A percentile compares a stretch with the other conserved stretches of the same genome.
These are phyloP conservation scores for Cladosporium velox DNA, from an alignment of 2,329 filamentous ascomycete genomes.

Conservation along the genomic window DNA sequence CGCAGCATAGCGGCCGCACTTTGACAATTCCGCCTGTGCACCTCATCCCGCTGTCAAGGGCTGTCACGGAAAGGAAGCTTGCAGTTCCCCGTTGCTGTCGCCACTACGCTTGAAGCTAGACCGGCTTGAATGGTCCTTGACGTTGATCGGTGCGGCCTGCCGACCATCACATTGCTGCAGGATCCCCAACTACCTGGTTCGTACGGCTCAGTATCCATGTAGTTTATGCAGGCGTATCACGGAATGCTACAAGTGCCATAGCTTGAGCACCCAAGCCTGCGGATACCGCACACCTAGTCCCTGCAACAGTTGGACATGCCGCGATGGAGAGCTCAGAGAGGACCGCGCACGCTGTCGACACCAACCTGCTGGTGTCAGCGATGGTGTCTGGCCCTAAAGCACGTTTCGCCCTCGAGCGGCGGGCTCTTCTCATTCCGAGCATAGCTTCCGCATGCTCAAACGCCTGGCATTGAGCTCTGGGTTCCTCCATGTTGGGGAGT, in stretches of 20 bases:
- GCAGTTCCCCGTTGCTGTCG: conserved; percentile 5
- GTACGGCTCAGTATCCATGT: background rate
- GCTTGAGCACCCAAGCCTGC: background rate
- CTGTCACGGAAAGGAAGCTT: conserved; percentile 12
- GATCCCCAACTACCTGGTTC: conserved; percentile 1
- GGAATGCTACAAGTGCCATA: background rate
- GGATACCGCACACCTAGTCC: background rate
- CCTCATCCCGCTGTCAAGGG: conserved; percentile 15
- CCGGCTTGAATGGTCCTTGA: background rate
- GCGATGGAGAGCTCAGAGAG: background rate
- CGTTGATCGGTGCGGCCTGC: background rate
- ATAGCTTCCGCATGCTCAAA: conserved; percentile 1
- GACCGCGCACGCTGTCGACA: background rate
- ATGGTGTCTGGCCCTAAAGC: background rate
- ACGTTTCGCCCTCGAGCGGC: background rate
- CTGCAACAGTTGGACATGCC: background rate
- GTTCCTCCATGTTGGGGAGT: background rate
- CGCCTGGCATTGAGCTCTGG: background rate
- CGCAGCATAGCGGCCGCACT: conserved; percentile 1
- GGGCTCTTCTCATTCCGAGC: background rate
- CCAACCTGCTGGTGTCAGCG: background rate
- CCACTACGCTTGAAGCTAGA: background rate
- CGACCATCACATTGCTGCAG: conserved; percentile 1
- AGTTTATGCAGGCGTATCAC: background rate
- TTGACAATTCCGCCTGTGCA: conserved; percentile 15